Evolutionary conservation across 768 basidiomycete genomes (phyloP).

Genomic region (Phylloporus sp.): DNA sequence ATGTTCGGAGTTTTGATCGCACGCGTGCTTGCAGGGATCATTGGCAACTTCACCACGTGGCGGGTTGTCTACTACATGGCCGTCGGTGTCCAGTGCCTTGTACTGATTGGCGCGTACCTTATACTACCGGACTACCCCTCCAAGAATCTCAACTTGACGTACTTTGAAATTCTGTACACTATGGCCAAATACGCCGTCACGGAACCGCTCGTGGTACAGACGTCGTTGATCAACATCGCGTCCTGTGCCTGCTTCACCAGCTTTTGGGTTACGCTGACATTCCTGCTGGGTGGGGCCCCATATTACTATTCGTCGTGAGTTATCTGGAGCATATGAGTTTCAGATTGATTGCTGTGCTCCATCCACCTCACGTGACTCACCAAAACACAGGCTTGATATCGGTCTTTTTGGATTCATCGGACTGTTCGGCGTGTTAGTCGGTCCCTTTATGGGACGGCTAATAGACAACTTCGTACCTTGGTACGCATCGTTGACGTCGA

Average conservation of each 20-base stretch:
- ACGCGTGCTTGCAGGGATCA: slow-evolving; percentile 69
- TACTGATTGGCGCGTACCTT: slow-evolving; percentile 57
- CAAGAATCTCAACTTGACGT: slow-evolving; percentile 62
- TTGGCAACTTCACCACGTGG: slow-evolving; percentile 71
- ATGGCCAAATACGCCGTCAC: slow-evolving; percentile 77
- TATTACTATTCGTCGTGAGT: slow-evolving; percentile 71
- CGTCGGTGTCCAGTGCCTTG: slow-evolving; percentile 61
- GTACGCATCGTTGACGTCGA: slow-evolving; percentile 64
- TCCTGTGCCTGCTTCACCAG: slow-evolving; percentile 56
- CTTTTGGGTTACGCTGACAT: slow-evolving; percentile 77
- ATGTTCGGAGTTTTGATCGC: slow-evolving; percentile 72
- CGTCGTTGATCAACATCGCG: slow-evolving; percentile 55
- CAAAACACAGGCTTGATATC: slow-evolving; percentile 43
- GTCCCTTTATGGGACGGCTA: slow-evolving; percentile 63
- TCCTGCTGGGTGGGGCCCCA: slow-evolving; percentile 71
- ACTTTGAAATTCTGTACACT: slow-evolving; percentile 63
- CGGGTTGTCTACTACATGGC: slow-evolving; percentile 76
- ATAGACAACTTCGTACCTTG: slow-evolving; percentile 75
- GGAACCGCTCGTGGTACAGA: slow-evolving; percentile 75
- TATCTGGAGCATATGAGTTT: background rate
- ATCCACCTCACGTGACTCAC: background rate
- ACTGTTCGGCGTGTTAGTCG: slow-evolving; percentile 63
- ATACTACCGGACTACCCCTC: slow-evolving; percentile 82
- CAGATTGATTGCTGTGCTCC: background rate
- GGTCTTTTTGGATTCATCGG: slow-evolving; percentile 76